Base-by-base conservation (phyloP, 2,329 filamentous ascomycete genomes). In the Fusarium graminum region DNA sequence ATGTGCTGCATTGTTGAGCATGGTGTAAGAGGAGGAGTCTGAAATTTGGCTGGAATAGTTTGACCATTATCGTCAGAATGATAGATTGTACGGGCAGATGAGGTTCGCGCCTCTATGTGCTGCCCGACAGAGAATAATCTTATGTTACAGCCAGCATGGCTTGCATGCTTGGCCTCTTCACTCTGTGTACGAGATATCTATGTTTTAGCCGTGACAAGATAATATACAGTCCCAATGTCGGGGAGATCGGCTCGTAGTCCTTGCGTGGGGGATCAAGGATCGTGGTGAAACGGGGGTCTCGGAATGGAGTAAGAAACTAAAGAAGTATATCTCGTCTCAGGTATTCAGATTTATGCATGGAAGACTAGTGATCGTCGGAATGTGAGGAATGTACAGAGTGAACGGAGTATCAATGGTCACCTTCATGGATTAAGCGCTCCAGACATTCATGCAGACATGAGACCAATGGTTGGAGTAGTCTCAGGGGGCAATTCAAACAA, bases 1-100 rank as follows among this genome's bases (percentile, higher is more conserved):
- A 45, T 67, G 68, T 68, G 71, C 65, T 58, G 63, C 58, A 63
- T 64, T 67, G 56, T 72, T 66, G 63, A 68, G 62, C 68, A 66
- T 60, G 67, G 65, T 61, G 65, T 52, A 69, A 68, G 65, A 75
- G 72, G 60, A 68, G 70, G 68, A 66, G 49, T 25, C 49, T 53
- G 43, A 58, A 40, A 63, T 51, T 68, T 60, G 61, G 56, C 54
- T 62, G 54, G 66, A 65, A 59, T 40, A 32, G 46, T 62, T 63
- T 63, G 67, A 71, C 50, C 62, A 51, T 58, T 63, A 67, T 70
- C 67, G 72, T 73, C 69, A 70, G 68, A 70, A 66, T 72, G 67
- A 75, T 78, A 77, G 76, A 79, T 76, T 77, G 74, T 74, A 77
- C 67, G 75, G 76, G 74, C 69, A 72, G 74, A 71, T 65, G 72